Evolutionary conservation across 805 yeast genomes (phyloP).

Genomic region (Barnettozyma pratensis): DNA sequence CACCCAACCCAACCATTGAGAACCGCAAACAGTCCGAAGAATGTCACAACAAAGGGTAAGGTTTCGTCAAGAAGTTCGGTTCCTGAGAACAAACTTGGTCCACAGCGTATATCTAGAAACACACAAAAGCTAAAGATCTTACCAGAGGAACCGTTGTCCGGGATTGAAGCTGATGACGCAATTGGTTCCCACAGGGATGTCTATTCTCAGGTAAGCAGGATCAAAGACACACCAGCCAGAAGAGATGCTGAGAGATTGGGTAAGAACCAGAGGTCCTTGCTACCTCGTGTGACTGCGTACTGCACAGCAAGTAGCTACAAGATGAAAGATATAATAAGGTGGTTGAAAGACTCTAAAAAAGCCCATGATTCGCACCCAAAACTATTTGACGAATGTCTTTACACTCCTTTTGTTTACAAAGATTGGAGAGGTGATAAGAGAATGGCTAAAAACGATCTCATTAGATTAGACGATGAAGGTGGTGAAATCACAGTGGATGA

Average conservation of each 20-base stretch:
- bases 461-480: conserved; percentile 86
- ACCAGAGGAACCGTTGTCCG: conserved; percentile 50
- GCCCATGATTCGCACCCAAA: conserved; percentile 77
- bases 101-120: conserved; percentile 71
- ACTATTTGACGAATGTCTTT: conserved; percentile 89
- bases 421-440: conserved; percentile 64
- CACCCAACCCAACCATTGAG: no score
- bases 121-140: conserved; percentile 67
- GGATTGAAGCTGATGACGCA: conserved; percentile 12
- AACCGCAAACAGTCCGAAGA: background rate
- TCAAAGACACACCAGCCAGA: conserved; percentile 83
- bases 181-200: conserved; percentile 40
- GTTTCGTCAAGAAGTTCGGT: conserved; percentile 3
- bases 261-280: conserved; percentile 62
- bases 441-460: conserved; percentile 39
- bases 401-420: conserved; percentile 80
- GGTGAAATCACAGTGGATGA: conserved; percentile 89
- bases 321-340: conserved; percentile 80
- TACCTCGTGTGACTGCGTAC: conserved; percentile 94
- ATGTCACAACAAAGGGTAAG: background rate
- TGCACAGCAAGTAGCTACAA: conserved; percentile 92
- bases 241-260: conserved; percentile 92
- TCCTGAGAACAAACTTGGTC: conserved; percentile 44
- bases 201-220: conserved; percentile 77
- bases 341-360: conserved; percentile 76